Percentiles rank a stretch among this genome's conserved stretches.
Conservation (phyloP, 768 basidiomycete genomes). For the Lentinula boryana region DNA sequence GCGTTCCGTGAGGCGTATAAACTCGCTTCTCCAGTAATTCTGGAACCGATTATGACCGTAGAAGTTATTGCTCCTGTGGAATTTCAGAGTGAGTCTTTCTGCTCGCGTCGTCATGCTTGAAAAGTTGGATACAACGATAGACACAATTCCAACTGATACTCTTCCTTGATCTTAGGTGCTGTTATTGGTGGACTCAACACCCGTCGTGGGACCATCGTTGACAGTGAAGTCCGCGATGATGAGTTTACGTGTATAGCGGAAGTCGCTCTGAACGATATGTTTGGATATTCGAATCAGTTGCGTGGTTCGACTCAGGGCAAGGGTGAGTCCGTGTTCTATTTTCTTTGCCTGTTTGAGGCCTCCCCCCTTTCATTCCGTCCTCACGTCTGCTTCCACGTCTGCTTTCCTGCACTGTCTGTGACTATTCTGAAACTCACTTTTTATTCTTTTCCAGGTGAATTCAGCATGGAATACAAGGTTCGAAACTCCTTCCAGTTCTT, state of each 20-base stretch:
- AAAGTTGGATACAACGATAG: neutral
- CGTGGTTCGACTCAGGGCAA: conserved; percentile 96
- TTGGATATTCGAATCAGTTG: conserved; percentile 90
- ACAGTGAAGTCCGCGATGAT: conserved; percentile 95
- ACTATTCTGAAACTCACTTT: neutral
- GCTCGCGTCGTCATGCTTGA: too few species aligned
- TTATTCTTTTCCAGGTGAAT: conserved; percentile 44
- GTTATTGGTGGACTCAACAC: conserved; percentile 95
- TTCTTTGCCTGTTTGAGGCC: neutral
- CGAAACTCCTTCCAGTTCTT: conserved; percentile 10
- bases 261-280: conserved; percentile 97
- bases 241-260: conserved; percentile 92
- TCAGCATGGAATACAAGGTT: conserved; percentile 77
- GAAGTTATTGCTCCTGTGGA: conserved; percentile 95
- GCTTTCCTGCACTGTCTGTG: neutral
- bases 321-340: conserved; percentile 28
- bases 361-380: neutral
- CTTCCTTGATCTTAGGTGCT: conserved; percentile 36
- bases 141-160: neutral
- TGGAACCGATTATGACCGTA: conserved; percentile 99
- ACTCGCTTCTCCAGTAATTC: conserved; percentile 69
- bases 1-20: conserved; percentile 90
- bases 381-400: too few species aligned
- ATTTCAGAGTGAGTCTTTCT: conserved; percentile 69
- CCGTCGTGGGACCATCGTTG: conserved; percentile 88